phyloP scores from a whole-genome alignment of 2,329 filamentous ascomycete genomes.

The Hypomyces rosellus region DNA sequence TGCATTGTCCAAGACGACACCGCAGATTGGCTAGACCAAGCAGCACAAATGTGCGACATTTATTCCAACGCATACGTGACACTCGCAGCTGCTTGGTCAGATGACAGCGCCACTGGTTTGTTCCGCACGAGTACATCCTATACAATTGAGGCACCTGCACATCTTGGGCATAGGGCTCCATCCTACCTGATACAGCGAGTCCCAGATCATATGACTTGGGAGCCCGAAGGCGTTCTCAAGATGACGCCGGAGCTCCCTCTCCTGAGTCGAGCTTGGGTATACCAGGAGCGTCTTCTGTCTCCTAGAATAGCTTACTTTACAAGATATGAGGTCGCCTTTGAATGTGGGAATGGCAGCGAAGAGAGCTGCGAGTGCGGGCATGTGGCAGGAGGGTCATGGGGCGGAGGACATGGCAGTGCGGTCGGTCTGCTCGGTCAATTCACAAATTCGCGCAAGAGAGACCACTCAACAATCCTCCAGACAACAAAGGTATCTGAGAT shows the following conservation, averaged over 20 bases:
- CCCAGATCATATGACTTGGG: constrained; percentile 7
- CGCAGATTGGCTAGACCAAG: constrained; percentile 15
- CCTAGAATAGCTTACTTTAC: constrained; percentile 9
- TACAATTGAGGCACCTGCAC: neutral
- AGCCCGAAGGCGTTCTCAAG: neutral
- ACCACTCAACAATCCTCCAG: neutral
- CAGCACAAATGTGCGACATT: constrained; percentile 14
- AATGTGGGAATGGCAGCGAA: constrained; percentile 2
- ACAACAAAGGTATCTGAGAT: neutral
- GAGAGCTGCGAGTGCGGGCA: constrained; percentile 6
- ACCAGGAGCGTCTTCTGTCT: constrained; percentile 9
- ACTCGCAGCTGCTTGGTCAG: constrained; percentile 3
- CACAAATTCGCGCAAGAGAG: constrained; percentile 2
- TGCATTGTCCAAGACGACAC: constrained; percentile 21
- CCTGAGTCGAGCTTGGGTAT: constrained; percentile 9
- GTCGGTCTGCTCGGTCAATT: neutral
- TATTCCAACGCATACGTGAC: constrained; percentile 13
- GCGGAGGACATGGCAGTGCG: constrained; percentile 1
- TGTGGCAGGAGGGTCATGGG: constrained; percentile 3
- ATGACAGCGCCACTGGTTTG: constrained; percentile 2
- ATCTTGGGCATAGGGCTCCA: neutral
- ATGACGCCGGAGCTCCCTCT: constrained; percentile 9
- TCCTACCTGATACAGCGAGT: constrained; percentile 2
- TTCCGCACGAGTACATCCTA: neutral
- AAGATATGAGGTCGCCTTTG: constrained; percentile 6